Evolutionary conservation across 1,139 yeast genomes (phyloP).

Genomic region (Magnusiomyces fungicola): DNA sequence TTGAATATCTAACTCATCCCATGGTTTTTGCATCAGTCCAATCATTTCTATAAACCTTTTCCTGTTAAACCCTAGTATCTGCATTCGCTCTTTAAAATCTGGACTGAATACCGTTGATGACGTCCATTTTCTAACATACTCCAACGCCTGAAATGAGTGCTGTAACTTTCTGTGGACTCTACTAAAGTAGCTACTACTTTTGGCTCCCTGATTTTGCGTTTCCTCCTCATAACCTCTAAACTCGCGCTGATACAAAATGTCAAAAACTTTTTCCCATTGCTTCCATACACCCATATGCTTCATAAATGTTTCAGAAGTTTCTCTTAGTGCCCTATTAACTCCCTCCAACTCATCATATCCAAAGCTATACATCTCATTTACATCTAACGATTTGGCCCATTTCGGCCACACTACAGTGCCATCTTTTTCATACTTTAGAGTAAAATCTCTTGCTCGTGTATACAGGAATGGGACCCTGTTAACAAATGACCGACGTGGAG

Average conservation of each 20-base stretch:
- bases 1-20: slow-evolving; percentile 1
- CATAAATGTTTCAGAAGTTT: slow-evolving; percentile 23
- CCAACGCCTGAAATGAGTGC: not conserved
- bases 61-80: not conserved
- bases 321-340: slow-evolving; percentile 34
- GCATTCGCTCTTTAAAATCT: not conserved
- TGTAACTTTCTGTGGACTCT: not conserved
- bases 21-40: slow-evolving; percentile 4
- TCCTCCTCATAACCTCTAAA: not conserved
- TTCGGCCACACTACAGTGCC: slow-evolving; percentile 26
- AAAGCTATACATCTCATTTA: slow-evolving; percentile 46
- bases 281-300: slow-evolving; percentile 13
- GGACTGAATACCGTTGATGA: not conserved
- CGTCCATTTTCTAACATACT: not conserved
- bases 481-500: slow-evolving; percentile 23
- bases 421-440: slow-evolving; percentile 32
- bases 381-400: slow-evolving; percentile 46
- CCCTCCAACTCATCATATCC: slow-evolving; percentile 36
- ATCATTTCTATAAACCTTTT: not conserved
- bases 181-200: slow-evolving; percentile 3
- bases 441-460: slow-evolving; percentile 37
- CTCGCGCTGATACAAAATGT: not conserved
- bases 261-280: not conserved
- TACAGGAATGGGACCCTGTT: slow-evolving; percentile 54
- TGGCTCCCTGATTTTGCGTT: not conserved